phyloP scores from a whole-genome alignment of 306 rosid genomes.

The Glycine latifolia region DNA sequence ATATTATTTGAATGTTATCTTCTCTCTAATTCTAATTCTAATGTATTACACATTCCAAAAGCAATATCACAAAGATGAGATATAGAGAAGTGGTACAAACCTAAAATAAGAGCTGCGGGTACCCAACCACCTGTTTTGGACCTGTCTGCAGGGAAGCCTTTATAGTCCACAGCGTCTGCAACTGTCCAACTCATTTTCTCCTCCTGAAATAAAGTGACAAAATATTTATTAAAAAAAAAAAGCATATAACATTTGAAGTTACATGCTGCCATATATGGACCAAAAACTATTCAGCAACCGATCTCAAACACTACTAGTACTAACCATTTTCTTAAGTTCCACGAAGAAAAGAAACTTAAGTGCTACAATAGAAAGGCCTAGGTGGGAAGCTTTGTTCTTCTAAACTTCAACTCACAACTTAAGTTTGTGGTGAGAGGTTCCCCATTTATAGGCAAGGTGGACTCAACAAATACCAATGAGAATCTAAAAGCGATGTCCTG shows the following conservation, averaged over 20 bases:
- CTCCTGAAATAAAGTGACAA: conserved; percentile 57
- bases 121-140: conserved; percentile 93
- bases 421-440: conserved; percentile 51
- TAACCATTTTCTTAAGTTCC: conserved; percentile 53
- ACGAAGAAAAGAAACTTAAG: conserved; percentile 32
- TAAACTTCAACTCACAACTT: conserved; percentile 44
- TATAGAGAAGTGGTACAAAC: conserved; percentile 51
- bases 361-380: conserved; percentile 9
- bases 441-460: conserved; percentile 66
- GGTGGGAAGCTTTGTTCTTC: conserved; percentile 32
- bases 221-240: neutral
- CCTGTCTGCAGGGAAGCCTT: conserved; percentile 78
- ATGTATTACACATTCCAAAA: conserved; percentile 1
- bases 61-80: conserved; percentile 19
- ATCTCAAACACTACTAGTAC: conserved; percentile 35
- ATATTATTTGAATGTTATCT: neutral
- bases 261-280: conserved; percentile 19
- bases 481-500: conserved; percentile 45
- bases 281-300: conserved; percentile 28
- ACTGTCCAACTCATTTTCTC: conserved; percentile 71
- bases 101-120: conserved; percentile 78
- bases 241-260: conserved; percentile 17
- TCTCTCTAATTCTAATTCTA: neutral
- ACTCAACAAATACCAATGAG: conserved; percentile 32
- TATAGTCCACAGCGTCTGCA: conserved; percentile 81